phyloP scores from a whole-genome alignment of 108 stramenopile genomes.

The Epipyxis sp. region DNA sequence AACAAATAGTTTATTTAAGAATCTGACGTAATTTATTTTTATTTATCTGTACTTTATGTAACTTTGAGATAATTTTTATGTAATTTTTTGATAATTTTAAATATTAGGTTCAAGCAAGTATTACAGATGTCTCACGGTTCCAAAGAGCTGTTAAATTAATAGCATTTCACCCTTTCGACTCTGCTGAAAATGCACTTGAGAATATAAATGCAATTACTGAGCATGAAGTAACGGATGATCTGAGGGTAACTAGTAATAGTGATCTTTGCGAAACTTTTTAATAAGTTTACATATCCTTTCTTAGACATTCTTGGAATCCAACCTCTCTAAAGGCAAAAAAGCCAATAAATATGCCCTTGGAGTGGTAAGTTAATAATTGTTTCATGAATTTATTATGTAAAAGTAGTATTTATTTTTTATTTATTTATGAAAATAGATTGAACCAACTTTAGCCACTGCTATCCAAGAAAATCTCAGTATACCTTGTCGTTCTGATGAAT shows the following conservation, averaged over 20 bases:
- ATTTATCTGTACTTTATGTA: no score
- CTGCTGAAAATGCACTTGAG: constrained; percentile 70
- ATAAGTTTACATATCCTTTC: not conserved
- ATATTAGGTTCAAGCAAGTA: constrained; percentile 55
- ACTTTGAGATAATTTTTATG: no score
- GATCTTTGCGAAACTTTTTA: no score
- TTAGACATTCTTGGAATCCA: constrained; percentile 85
- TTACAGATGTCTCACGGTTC: constrained; percentile 81
- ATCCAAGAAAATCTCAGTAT: constrained; percentile 78
- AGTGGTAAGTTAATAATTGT: no score
- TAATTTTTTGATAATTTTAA: no score
- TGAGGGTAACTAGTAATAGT: constrained; percentile 38
- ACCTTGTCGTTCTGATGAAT: constrained; percentile 63
- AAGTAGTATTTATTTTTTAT: not conserved
- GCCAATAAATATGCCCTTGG: constrained; percentile 73
- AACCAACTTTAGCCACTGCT: constrained; percentile 58
- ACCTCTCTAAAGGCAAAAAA: constrained; percentile 77
- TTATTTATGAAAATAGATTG: constrained; percentile 33
- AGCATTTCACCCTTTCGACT: constrained; percentile 89
- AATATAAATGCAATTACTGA: constrained; percentile 64
- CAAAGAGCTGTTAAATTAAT: constrained; percentile 89
- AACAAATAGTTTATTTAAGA: not conserved
- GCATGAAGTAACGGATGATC: constrained; percentile 50
- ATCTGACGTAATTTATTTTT: not conserved
- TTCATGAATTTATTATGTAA: not conserved